A percentile compares a stretch with the other conserved stretches of the same genome.
phyloP scores from a whole-genome alignment of 139 green algal genomes.

The Haematococcus sp. region DNA sequence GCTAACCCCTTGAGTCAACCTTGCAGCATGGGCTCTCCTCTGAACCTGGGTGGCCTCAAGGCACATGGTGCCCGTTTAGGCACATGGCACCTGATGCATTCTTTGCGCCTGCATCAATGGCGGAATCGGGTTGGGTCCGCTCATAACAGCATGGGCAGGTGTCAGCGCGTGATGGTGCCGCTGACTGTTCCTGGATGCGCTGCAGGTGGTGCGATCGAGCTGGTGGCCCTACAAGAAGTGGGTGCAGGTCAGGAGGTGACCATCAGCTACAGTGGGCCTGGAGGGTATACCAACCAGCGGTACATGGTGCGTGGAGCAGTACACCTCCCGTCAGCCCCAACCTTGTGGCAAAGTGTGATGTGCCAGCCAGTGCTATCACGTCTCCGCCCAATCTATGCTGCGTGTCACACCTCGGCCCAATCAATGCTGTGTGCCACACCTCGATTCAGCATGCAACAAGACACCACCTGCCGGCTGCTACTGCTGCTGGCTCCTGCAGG shows the following conservation, averaged over 20 bases:
- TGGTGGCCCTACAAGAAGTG: conserved; percentile 46
- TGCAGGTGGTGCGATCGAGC: conserved; percentile 21
- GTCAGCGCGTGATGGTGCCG: neutral
- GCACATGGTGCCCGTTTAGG: neutral
- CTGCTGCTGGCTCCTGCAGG: conserved; percentile 26
- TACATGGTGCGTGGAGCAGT: conserved; percentile 10
- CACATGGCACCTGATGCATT: neutral
- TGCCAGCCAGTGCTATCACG: too few relatives aligned
- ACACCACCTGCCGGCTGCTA: too few relatives aligned
- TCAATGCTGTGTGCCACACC: too few relatives aligned
- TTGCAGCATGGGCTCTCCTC: neutral
- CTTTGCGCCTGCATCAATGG: neutral
- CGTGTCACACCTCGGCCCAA: too few relatives aligned
- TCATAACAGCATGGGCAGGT: too few relatives aligned
- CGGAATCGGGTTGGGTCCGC: too few relatives aligned
- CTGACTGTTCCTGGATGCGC: neutral
- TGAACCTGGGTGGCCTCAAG: too few relatives aligned
- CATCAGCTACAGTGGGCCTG: conserved; percentile 57
- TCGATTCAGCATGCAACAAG: too few relatives aligned
- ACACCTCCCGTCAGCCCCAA: too few relatives aligned
- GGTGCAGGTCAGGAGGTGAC: conserved; percentile 38
- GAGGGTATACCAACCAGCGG: conserved; percentile 43
- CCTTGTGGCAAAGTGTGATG: too few relatives aligned
- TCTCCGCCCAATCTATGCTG: too few relatives aligned
- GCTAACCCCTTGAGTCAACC: neutral